phyloP scores from a whole-genome alignment of 768 basidiomycete genomes.

The Sistotremastrum niveocremeum region DNA sequence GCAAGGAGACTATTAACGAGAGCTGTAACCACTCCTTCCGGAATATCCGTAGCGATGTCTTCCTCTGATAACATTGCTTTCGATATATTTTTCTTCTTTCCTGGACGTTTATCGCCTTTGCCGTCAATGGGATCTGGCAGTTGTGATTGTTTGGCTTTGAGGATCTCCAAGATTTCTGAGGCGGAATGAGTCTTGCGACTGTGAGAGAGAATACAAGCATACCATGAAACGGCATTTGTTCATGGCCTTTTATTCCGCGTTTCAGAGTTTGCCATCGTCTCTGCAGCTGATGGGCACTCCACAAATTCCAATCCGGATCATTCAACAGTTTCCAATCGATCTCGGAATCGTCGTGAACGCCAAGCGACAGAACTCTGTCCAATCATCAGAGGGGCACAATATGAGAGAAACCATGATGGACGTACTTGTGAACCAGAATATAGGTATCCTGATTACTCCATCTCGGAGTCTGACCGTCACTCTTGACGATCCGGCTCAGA shows the following conservation, averaged over 20 bases:
- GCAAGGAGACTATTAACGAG: no score
- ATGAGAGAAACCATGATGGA: slow-evolving; percentile 3
- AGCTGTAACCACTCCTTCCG: no score
- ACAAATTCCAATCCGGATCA: slow-evolving; percentile 69
- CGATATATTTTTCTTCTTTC: slow-evolving; percentile 10
- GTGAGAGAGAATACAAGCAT: slow-evolving; percentile 6
- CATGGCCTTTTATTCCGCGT: slow-evolving; percentile 56
- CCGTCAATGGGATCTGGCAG: slow-evolving; percentile 21
- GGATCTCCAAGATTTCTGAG: slow-evolving; percentile 70
- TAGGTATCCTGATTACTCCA: slow-evolving; percentile 70
- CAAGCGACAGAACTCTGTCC: slow-evolving; percentile 54
- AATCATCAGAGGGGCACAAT: neutral
- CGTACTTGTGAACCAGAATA: slow-evolving; percentile 71
- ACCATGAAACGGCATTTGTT: slow-evolving; percentile 76
- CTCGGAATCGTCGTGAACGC: slow-evolving; percentile 68
- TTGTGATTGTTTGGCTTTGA: slow-evolving; percentile 60
- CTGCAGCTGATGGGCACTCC: slow-evolving; percentile 71
- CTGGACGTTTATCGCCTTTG: slow-evolving; percentile 3
- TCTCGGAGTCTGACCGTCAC: slow-evolving; percentile 51
- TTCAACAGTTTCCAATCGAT: slow-evolving; percentile 72
- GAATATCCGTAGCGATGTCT: no score
- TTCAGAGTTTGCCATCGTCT: slow-evolving; percentile 76
- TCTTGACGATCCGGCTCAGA: slow-evolving; percentile 58
- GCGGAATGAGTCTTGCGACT: neutral
- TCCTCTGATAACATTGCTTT: no score